Percentiles rank a stretch among this genome's conserved stretches.
Evolutionary conservation across 345 rosid species (phyloP).

Genomic region (Passiflora organensis): DNA sequence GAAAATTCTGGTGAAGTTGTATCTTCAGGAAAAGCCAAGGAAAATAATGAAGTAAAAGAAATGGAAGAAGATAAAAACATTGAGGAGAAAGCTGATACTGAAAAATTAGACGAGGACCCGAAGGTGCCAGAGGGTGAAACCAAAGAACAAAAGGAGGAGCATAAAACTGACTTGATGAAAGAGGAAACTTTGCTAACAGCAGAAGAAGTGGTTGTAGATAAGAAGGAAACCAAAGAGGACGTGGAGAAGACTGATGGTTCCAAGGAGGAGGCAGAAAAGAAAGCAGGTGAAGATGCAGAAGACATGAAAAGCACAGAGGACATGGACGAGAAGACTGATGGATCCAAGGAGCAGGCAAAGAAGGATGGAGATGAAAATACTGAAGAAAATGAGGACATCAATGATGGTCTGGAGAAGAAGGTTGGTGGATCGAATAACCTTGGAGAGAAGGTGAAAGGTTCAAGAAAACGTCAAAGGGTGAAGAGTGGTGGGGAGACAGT

Average conservation of each 20-base stretch:
- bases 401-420: slow-evolving; percentile 15
- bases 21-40: slow-evolving; percentile 26
- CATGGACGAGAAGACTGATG: slow-evolving; percentile 12
- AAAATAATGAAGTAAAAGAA: slow-evolving; percentile 18
- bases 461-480: slow-evolving; percentile 40
- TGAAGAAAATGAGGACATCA: neutral
- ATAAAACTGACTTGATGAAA: slow-evolving; percentile 21
- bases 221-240: slow-evolving; percentile 8
- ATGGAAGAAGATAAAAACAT: slow-evolving; percentile 6
- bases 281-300: slow-evolving; percentile 35
- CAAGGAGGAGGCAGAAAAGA: slow-evolving; percentile 20
- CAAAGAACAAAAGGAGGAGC: slow-evolving; percentile 18
- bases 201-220: slow-evolving; percentile 6
- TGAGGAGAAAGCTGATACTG: slow-evolving; percentile 14
- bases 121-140: slow-evolving; percentile 4
- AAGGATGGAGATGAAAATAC: slow-evolving; percentile 12
- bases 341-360: slow-evolving; percentile 1
- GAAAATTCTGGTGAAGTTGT: slow-evolving; percentile 31
- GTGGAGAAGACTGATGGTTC: slow-evolving; percentile 11
- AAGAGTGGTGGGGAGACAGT: slow-evolving; percentile 36
- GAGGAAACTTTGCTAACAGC: slow-evolving; percentile 12
- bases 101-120: slow-evolving; percentile 26
- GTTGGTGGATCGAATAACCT: slow-evolving; percentile 16
- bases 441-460: slow-evolving; percentile 34
- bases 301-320: slow-evolving; percentile 19